Percentiles rank a stretch among this genome's conserved stretches.
Conservation (phyloP, 106 monocot genomes). For the Dioscorea alata region DNA sequence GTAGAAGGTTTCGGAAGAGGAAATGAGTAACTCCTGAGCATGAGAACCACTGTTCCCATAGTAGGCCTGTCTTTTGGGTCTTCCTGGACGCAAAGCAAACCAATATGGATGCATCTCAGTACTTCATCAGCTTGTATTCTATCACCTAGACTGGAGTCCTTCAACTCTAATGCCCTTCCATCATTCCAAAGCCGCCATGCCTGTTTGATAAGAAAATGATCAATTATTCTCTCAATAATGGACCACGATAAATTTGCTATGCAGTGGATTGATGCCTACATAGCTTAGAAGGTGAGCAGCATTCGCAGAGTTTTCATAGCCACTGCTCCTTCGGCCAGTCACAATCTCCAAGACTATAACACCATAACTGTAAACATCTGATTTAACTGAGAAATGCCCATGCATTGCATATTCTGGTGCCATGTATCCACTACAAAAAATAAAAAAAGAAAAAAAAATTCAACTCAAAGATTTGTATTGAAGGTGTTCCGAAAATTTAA, state of each 20-base stretch:
- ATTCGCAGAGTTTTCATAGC: not conserved
- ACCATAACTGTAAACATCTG: constrained; percentile 25
- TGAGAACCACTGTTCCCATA: constrained; percentile 24
- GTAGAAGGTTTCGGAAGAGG: constrained; percentile 13
- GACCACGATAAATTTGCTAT: too few relatives aligned
- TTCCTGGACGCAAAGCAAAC: constrained; percentile 37
- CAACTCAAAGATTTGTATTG: too few relatives aligned
- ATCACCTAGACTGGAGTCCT: constrained; percentile 13
- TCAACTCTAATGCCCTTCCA: constrained; percentile 8
- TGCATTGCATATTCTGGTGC: constrained; percentile 26
- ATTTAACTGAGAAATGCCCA: constrained; percentile 22
- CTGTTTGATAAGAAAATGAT: not conserved
- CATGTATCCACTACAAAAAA: constrained; percentile 23
- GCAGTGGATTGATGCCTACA: constrained; percentile 8
- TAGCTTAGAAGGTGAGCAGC: constrained; percentile 11
- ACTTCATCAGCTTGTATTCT: constrained; percentile 1
- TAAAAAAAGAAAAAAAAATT: too few relatives aligned
- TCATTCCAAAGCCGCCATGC: constrained; percentile 27
- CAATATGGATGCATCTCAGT: constrained; percentile 34
- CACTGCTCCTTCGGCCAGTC: constrained; percentile 18
- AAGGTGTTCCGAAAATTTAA: too few relatives aligned
- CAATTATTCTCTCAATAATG: not conserved
- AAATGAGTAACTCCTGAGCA: constrained; percentile 16
- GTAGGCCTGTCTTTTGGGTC: constrained; percentile 29
- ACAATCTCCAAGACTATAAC: constrained; percentile 23